A percentile compares a stretch with the other conserved stretches of the same genome.
phyloP scores from a whole-genome alignment of 345 rosid genomes.

The Linum usitatissimum region DNA sequence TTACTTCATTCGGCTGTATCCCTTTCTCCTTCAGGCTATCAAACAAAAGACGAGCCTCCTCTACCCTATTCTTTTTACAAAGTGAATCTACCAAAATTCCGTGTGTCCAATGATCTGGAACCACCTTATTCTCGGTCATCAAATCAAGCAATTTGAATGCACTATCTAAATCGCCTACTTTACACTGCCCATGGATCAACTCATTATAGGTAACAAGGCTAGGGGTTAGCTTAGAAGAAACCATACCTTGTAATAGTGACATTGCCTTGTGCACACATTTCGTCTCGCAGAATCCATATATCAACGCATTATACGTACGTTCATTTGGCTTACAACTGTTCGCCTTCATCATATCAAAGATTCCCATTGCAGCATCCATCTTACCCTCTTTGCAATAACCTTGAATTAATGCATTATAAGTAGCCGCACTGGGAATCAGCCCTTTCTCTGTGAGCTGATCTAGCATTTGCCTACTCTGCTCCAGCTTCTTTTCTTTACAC shows the following conservation, averaged over 20 bases:
- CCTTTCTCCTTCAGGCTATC: slow-evolving; percentile 65
- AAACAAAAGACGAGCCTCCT: slow-evolving; percentile 54
- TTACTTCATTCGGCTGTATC: slow-evolving; percentile 56
- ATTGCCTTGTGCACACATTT: slow-evolving; percentile 78
- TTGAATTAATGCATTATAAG: slow-evolving; percentile 73
- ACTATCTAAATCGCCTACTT: slow-evolving; percentile 53
- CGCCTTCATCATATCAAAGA: slow-evolving; percentile 61
- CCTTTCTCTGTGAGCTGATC: slow-evolving; percentile 49
- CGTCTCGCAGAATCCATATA: slow-evolving; percentile 50
- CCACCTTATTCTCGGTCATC: slow-evolving; percentile 46
- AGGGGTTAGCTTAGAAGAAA: slow-evolving; percentile 41
- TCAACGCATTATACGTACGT: slow-evolving; percentile 77
- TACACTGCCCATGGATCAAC: slow-evolving; percentile 69
- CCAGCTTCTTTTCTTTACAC: slow-evolving; percentile 46
- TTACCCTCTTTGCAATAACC: slow-evolving; percentile 70
- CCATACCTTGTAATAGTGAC: slow-evolving; percentile 51
- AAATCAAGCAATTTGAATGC: slow-evolving; percentile 61
- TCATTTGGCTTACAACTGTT: slow-evolving; percentile 50
- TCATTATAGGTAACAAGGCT: slow-evolving; percentile 54
- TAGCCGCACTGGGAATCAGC: slow-evolving; percentile 51
- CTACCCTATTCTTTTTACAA: slow-evolving; percentile 56
- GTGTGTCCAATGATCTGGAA: slow-evolving; percentile 70
- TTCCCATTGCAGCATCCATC: slow-evolving; percentile 45
- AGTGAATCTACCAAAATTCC: slow-evolving; percentile 51
- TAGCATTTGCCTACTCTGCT: slow-evolving; percentile 49